Percentiles rank a stretch among this genome's conserved stretches.
Evolutionary conservation across 805 yeast species (phyloP).

Genomic region (Kluyveromyces dobzhanskii): DNA sequence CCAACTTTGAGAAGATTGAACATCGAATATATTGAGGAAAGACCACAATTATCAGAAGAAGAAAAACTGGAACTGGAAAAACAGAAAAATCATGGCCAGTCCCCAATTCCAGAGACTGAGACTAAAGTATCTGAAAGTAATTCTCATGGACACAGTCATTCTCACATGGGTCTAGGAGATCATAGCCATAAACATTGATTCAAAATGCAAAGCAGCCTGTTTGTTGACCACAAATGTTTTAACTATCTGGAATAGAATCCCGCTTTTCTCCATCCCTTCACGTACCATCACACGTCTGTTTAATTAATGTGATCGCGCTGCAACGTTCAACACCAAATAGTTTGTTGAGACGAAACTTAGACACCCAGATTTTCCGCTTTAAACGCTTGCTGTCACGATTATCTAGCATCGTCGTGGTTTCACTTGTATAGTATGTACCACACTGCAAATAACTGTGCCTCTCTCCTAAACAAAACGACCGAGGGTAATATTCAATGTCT

Average conservation of each 20-base stretch:
- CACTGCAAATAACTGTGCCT: too few relatives aligned
- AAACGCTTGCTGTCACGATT: too few relatives aligned
- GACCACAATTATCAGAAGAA: constrained; percentile 17
- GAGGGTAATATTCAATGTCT: too few relatives aligned
- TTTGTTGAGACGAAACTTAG: too few relatives aligned
- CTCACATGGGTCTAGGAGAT: constrained; percentile 12
- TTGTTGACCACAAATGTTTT: too few relatives aligned
- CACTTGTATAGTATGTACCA: too few relatives aligned
- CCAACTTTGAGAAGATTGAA: constrained; percentile 37
- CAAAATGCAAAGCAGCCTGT: background rate
- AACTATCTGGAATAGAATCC: constrained; percentile 4
- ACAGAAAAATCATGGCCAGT: constrained; percentile 6
- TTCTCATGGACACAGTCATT: constrained; percentile 17
- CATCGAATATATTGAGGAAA: constrained; percentile 33
- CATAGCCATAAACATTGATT: constrained; percentile 17
- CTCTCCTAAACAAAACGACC: too few relatives aligned
- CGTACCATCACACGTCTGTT: too few relatives aligned
- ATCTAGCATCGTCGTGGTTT: too few relatives aligned
- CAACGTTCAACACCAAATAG: too few relatives aligned
- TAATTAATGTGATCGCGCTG: too few relatives aligned
- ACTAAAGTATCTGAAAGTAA: constrained; percentile 3
- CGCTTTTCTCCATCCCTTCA: background rate
- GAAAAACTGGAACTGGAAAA: constrained; percentile 12
- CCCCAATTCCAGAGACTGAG: constrained; percentile 5
- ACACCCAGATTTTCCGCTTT: too few relatives aligned